Conservation (phyloP, 2,329 filamentous ascomycete genomes). For the Ceratocystis destructans region DNA sequence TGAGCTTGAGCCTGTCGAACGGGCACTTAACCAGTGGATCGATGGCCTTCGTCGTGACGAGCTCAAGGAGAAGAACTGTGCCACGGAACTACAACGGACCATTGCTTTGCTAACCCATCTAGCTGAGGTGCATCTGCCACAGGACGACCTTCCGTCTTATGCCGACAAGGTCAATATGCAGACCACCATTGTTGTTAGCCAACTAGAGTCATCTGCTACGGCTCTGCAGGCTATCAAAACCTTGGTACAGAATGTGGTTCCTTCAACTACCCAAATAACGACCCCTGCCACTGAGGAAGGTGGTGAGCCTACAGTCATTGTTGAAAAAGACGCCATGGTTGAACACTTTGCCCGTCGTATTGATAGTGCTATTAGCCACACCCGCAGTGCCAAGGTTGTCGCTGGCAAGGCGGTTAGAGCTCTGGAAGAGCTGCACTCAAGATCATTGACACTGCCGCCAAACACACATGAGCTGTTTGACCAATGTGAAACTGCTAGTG, state of each 20-base stretch:
- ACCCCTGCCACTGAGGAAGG: conserved; percentile 13
- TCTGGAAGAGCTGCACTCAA: conserved; percentile 60
- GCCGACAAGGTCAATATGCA: conserved; percentile 71
- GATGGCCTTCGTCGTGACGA: conserved; percentile 74
- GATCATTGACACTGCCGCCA: conserved; percentile 58
- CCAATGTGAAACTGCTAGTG: conserved; percentile 49
- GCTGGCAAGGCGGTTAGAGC: conserved; percentile 64
- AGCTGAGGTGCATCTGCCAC: conserved; percentile 62
- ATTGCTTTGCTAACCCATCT: conserved; percentile 81
- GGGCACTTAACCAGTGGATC: conserved; percentile 76
- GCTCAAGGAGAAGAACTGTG: conserved; percentile 69
- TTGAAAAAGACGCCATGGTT: conserved; percentile 49
- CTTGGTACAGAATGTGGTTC: conserved; percentile 50
- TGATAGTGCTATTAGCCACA: conserved; percentile 59
- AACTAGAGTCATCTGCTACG: conserved; percentile 63
- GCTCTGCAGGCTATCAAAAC: conserved; percentile 49
- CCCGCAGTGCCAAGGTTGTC: conserved; percentile 71
- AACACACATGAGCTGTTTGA: conserved; percentile 58
- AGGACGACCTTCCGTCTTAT: conserved; percentile 51
- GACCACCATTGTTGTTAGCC: conserved; percentile 60
- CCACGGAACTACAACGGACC: conserved; percentile 66
- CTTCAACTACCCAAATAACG: conserved; percentile 21
- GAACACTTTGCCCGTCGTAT: conserved; percentile 56
- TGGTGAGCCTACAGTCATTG: conserved; percentile 1
- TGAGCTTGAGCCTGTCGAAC: conserved; percentile 83